A percentile compares a stretch with the other conserved stretches of the same genome.
Conservation (phyloP, 805 yeast genomes). For the Cyberlindnera euphorbiae region DNA sequence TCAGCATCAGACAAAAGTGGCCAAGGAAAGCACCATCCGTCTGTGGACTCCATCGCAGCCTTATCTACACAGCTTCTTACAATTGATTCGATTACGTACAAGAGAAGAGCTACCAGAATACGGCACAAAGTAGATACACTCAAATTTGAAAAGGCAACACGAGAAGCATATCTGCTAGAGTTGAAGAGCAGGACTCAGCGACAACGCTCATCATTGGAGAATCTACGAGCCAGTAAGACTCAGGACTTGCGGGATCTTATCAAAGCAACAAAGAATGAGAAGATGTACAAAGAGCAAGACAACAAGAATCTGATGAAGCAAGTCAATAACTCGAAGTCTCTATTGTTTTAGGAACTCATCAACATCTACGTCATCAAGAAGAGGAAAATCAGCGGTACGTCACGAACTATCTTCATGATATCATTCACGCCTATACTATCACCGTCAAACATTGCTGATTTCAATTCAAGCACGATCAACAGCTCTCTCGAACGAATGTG, state of each 20-base stretch:
- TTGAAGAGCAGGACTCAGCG: neutral
- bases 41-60: slow-evolving; percentile 16
- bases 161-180: neutral
- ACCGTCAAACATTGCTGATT: slow-evolving; percentile 12
- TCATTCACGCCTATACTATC: slow-evolving; percentile 23
- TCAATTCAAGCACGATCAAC: slow-evolving; percentile 17
- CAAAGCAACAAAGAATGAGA: slow-evolving; percentile 3
- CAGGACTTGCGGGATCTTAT: neutral
- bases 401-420: slow-evolving; percentile 14
- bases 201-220: slow-evolving; percentile 1
- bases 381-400: slow-evolving; percentile 14
- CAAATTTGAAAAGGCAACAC: neutral
- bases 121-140: slow-evolving; percentile 7
- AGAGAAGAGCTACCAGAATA: slow-evolving; percentile 14
- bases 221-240: neutral
- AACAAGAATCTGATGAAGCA: slow-evolving; percentile 18
- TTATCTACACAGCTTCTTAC: slow-evolving; percentile 21
- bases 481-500: slow-evolving; percentile 14
- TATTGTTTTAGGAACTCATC: slow-evolving; percentile 24
- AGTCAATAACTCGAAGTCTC: slow-evolving; percentile 18
- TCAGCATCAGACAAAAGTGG: too few species aligned
- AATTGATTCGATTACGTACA: slow-evolving; percentile 19
- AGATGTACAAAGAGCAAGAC: slow-evolving; percentile 11
- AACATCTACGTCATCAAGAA: slow-evolving; percentile 17
- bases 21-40: neutral